Percentiles rank a stretch among this genome's conserved stretches.
Conservation (phyloP, 495 filamentous ascomycete species). For the Penicillium nucicola region DNA sequence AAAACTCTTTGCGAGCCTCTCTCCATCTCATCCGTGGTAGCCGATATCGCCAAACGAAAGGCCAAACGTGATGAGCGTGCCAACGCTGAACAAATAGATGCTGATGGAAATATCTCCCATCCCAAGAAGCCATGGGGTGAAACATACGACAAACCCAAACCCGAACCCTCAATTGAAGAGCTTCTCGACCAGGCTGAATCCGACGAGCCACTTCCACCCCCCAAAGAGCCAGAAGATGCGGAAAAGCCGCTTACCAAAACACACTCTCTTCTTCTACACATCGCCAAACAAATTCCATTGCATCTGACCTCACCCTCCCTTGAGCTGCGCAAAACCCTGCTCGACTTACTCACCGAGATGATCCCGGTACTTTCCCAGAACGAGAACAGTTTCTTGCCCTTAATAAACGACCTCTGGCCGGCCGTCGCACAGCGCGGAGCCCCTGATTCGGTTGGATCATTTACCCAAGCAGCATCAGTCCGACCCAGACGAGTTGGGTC, state of each 20-base stretch:
- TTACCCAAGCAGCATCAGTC: too few relatives aligned
- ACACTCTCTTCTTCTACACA: slow-evolving; percentile 61
- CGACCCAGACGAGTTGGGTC: too few relatives aligned
- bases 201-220: slow-evolving; percentile 37
- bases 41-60: slow-evolving; percentile 34
- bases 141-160: slow-evolving; percentile 24
- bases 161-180: slow-evolving; percentile 28
- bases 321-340: slow-evolving; percentile 69
- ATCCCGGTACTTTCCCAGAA: slow-evolving; percentile 65
- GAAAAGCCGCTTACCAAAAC: slow-evolving; percentile 52
- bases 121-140: slow-evolving; percentile 39
- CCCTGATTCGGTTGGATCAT: slow-evolving; percentile 31
- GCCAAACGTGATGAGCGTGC: slow-evolving; percentile 30
- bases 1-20: slow-evolving; percentile 37
- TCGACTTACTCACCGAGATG: slow-evolving; percentile 68
- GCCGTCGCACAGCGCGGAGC: slow-evolving; percentile 63
- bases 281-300: slow-evolving; percentile 70
- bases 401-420: slow-evolving; percentile 88
- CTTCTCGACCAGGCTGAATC: slow-evolving; percentile 32
- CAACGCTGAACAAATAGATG: slow-evolving; percentile 27
- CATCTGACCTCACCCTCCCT: slow-evolving; percentile 83
- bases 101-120: slow-evolving; percentile 31
- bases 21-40: slow-evolving; percentile 35
- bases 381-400: slow-evolving; percentile 78
- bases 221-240: slow-evolving; percentile 49